These are phyloP conservation scores for Monotropa hypopitys DNA, from an alignment of 179 eudicot genomes.

Conservation along the genomic window DNA sequence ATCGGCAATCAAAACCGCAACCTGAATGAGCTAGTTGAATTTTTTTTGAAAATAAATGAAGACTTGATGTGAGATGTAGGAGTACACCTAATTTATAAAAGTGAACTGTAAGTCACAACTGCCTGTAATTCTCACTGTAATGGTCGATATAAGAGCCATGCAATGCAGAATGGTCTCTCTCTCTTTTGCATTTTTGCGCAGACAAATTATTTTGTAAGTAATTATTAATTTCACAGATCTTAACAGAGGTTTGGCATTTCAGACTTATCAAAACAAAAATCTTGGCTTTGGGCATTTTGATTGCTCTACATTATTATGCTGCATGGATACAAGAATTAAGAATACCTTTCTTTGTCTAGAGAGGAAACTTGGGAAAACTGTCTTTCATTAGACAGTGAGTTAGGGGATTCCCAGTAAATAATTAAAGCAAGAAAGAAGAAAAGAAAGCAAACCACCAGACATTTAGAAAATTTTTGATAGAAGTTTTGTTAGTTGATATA, in stretches of 20 bases:
- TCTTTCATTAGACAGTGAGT: not conserved
- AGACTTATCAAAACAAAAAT: not conserved
- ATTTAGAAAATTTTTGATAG: not conserved
- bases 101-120: not conserved
- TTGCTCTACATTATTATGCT: not conserved
- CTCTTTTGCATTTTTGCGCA: not conserved
- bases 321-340: not conserved
- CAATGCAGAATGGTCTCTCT: not conserved
- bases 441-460: not conserved
- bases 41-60: not conserved
- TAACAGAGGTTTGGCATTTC: not conserved
- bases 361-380: not conserved
- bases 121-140: not conserved
- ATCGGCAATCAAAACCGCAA: not conserved
- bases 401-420: not conserved
- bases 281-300: not conserved
- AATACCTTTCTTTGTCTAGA: too few relatives aligned
- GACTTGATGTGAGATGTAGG: not conserved
- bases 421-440: not conserved
- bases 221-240: not conserved
- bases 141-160: not conserved
- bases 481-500: not conserved
- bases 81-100: not conserved
- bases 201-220: not conserved
- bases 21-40: not conserved